Evolutionary conservation across 345 rosid species (phyloP), one percentile per base, ranked within the genome.

Genomic region (Bruguiera gymnorhiza): DNA sequence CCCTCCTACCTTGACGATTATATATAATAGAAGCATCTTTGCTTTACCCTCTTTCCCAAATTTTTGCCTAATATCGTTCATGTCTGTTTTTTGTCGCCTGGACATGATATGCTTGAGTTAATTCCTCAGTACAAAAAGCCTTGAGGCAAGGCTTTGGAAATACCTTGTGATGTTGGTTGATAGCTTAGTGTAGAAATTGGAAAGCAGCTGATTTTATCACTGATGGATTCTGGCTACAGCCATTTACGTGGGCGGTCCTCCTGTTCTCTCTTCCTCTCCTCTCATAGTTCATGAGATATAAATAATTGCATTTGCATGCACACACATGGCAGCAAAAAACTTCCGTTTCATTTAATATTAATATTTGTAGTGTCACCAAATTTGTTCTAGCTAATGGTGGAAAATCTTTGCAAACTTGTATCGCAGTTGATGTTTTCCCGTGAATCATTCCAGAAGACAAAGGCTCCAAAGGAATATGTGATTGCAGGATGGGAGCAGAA

Each of bases 401-500:
- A 27, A 29, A 69, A 43, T 48, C 6, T 0, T 1, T 59, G 20
- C 56, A 10, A 37, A 65, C 37, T 21, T 36, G 31, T 34, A 48
- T 59, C 72, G 81, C 83, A 88, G 93, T 16, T 55, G 64, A 3
- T 85, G 53, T 92, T 89, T 79, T 65, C 88, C 31, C 81, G 79
- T 3, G 94, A 85, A 60, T 86, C 94, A 6, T 95, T 92, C 27
- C 74, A 70, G 80, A 90, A 92, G 77, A 95, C 99, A 8, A 89
- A 80, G 74, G 70, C 88, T 2, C 79, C 74, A 8, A 75, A 82
- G 63, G 84, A 90, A 78, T 50, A 86, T 58, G 85, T 95, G 75
- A 73, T 95, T 63, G 83, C 96, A 0, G 98, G 99, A 23, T 92
- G 99, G 99, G 92, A 63, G 29, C 82, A 86, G 0, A 90, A 95